Evolutionary conservation across 1,284 basidiomycete genomes (phyloP).

Genomic region (Leccinum pachyderme): DNA sequence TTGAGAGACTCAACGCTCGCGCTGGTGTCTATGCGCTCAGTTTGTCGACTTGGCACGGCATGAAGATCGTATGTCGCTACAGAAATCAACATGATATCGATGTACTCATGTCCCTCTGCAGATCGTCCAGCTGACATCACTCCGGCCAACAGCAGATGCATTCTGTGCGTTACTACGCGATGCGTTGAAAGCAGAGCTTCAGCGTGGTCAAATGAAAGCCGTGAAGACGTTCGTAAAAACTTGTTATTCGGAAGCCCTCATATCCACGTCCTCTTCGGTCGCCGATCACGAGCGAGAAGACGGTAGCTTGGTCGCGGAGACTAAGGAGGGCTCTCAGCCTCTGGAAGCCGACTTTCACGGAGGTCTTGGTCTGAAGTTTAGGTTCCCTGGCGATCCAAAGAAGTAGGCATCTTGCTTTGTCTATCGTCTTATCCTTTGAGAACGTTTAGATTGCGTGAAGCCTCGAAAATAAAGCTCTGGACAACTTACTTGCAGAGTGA

Average conservation of each 20-base stretch:
- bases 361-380: slow-evolving; percentile 85
- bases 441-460: slow-evolving; percentile 76
- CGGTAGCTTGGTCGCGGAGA: slow-evolving; percentile 56
- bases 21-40: slow-evolving; percentile 95
- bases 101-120: slow-evolving; percentile 34
- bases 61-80: slow-evolving; percentile 79
- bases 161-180: slow-evolving; percentile 92
- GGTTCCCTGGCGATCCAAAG: slow-evolving; percentile 92
- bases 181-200: slow-evolving; percentile 84
- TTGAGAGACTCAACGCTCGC: slow-evolving; percentile 90
- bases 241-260: slow-evolving; percentile 92
- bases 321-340: slow-evolving; percentile 46
- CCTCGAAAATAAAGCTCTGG: slow-evolving; percentile 98
- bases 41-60: slow-evolving; percentile 92
- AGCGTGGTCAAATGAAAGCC: slow-evolving; percentile 89
- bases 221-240: slow-evolving; percentile 91
- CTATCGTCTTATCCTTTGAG: slow-evolving; percentile 12
- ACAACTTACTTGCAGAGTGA: slow-evolving; percentile 81
- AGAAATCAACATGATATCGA: neutral
- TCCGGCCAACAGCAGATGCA: slow-evolving; percentile 92
- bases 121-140: slow-evolving; percentile 94
- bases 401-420: slow-evolving; percentile 53
- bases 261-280: slow-evolving; percentile 54
- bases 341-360: slow-evolving; percentile 71
- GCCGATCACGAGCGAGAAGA: slow-evolving; percentile 66